phyloP scores from a whole-genome alignment of 768 basidiomycete genomes.

The Hygrophorus russula region DNA sequence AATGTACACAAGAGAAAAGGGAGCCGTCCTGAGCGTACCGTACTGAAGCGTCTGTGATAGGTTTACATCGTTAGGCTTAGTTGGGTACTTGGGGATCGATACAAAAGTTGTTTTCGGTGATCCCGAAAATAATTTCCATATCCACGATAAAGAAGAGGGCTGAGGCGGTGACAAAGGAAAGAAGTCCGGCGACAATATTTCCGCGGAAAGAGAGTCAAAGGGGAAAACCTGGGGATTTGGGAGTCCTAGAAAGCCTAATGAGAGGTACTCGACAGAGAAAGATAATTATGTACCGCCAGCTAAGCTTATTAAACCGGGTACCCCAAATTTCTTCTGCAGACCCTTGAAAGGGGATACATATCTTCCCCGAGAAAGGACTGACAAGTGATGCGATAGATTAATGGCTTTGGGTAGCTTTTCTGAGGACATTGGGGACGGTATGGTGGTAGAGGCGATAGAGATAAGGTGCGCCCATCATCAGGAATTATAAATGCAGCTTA shows the following conservation, averaged over 20 bases:
- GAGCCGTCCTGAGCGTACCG: conserved; percentile 7
- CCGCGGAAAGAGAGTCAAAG: conserved; percentile 47
- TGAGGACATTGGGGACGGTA: conserved; percentile 12
- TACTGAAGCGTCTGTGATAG: conserved; percentile 66
- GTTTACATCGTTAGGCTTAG: conserved; percentile 35
- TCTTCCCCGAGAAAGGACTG: conserved; percentile 38
- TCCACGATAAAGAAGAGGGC: conserved; percentile 35
- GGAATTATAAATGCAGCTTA: too few species aligned
- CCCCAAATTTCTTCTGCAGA: conserved; percentile 46
- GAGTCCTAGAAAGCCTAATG: conserved; percentile 29
- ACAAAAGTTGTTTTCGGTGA: conserved; percentile 33
- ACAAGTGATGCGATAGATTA: conserved; percentile 67
- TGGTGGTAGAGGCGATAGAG: too few species aligned
- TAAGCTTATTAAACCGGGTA: conserved; percentile 43
- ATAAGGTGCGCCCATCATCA: too few species aligned
- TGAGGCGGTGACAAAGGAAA: conserved; percentile 26
- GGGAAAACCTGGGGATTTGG: conserved; percentile 65
- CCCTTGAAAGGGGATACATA: conserved; percentile 51
- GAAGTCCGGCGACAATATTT: conserved; percentile 37
- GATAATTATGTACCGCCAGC: conserved; percentile 47
- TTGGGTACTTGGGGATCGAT: conserved; percentile 52
- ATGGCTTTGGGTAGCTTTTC: conserved; percentile 36
- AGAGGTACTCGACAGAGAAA: background rate
- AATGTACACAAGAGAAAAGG: too few species aligned
- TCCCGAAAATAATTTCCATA: conserved; percentile 40